Evolutionary conservation across 768 basidiomycete species (phyloP).

Genomic region (Symmetrospora coprosmae): DNA sequence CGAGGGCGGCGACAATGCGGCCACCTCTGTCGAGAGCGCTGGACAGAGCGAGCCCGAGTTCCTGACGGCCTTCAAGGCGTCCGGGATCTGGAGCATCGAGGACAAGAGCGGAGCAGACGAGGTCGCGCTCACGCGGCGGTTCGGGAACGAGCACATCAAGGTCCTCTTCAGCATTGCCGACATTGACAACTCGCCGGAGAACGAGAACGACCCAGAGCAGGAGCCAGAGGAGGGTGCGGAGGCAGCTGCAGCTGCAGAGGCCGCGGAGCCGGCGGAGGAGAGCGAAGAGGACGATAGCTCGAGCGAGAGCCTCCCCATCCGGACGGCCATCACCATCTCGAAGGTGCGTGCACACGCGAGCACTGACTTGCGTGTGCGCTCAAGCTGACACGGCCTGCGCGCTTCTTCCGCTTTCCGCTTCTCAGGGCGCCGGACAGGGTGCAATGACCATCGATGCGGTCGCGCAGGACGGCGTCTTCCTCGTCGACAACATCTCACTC

Average conservation of each 20-base stretch:
- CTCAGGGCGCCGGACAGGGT: constrained; percentile 39
- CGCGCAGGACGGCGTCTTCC: constrained; percentile 62
- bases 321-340: constrained; percentile 65
- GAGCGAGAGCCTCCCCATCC: constrained; percentile 53
- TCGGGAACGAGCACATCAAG: constrained; percentile 76
- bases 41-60: constrained; percentile 74
- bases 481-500: constrained; percentile 79
- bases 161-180: constrained; percentile 83
- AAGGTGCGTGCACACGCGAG: constrained; percentile 42
- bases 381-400: neutral
- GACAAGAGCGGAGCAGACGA: constrained; percentile 65
- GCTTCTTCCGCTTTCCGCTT: neutral
- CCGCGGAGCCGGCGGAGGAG: constrained; percentile 35
- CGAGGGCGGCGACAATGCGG: constrained; percentile 41
- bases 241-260: constrained; percentile 33
- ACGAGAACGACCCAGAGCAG: constrained; percentile 29
- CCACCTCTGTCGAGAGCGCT: constrained; percentile 33
- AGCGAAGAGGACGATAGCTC: no score
- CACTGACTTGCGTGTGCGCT: constrained; percentile 36
- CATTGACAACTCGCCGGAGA: constrained; percentile 45
- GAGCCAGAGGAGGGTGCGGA: constrained; percentile 37
- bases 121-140: constrained; percentile 62
- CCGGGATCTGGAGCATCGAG: constrained; percentile 45
- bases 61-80: constrained; percentile 53
- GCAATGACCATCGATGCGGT: constrained; percentile 65